Evolutionary conservation across 148 eudicot genomes (phyloP), one percentile per base, ranked within the genome.

Genomic region (Dysphania ambrosioides): DNA sequence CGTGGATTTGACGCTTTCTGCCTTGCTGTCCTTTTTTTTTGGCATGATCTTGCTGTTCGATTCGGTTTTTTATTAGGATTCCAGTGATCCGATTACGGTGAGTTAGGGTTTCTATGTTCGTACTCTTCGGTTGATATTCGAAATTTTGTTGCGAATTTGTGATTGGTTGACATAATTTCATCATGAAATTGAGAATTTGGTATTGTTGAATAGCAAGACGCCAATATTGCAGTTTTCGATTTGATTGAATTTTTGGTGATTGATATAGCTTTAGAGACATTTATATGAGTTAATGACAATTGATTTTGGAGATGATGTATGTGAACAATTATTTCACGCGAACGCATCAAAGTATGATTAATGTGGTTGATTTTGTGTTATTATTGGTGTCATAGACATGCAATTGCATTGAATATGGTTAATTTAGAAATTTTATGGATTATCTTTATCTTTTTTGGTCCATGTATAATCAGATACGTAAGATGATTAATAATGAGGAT

Each of bases 401-500:
- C 61, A 16, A 31, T 29, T 44, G 7, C 18, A 34, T 56, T n/a
- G 41, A 60, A 13, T 47, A 47, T 16, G 31, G 31, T 36, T 38
- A 15, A 35, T n/a, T n/a, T n/a, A n/a, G n/a, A n/a, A 29, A 10
- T 68, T 26, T 68, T 42, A 42, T 53, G 44, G 36, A n/a, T 15
- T 19, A 30, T 16, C 41, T 13, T 63, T 13, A 8, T 19, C 1
- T 31, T 0, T 4, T 71, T 41, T n/a, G n/a, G n/a, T 72, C 27
- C 32, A 36, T 26, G 63, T 63, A 72, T 80, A 55, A 59, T 38
- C 66, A 80, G 60, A n/a, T n/a, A n/a, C 5, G 24, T 34, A 51
- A 75, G 78, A 84, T 81, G 87, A 76, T 68, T 69, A 80, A 79
- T 73, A 73, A 84, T 42, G 75, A 75, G 62, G 81, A 77, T 42